phyloP scores from a whole-genome alignment of 345 rosid genomes.

The Linum usitatissimum region DNA sequence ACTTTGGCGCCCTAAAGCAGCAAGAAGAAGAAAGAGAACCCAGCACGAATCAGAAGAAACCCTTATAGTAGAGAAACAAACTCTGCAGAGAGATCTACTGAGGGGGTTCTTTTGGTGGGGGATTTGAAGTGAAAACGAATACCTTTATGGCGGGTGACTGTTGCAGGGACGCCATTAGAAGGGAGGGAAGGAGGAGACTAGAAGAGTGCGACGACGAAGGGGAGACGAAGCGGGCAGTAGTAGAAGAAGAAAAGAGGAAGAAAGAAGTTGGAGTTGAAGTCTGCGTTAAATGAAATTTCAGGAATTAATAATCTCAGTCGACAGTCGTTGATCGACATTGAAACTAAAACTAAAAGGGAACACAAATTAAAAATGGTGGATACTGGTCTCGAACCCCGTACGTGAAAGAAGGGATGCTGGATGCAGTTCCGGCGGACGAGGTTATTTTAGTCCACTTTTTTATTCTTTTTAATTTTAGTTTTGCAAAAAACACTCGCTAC shows the following conservation, averaged over 20 bases:
- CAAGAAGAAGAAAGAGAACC: constrained; percentile 9
- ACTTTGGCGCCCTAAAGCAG: constrained; percentile 70
- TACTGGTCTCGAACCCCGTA: no score
- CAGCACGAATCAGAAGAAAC: constrained; percentile 9
- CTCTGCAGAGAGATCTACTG: background rate
- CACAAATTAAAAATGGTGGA: no score
- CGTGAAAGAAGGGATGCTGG: no score
- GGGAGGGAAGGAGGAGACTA: background rate
- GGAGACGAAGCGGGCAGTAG: background rate
- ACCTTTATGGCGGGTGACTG: constrained; percentile 54
- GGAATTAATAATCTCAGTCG: no score
- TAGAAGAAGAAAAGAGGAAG: constrained; percentile 13
- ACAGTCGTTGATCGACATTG: no score
- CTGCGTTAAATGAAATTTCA: background rate
- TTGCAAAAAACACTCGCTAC: no score
- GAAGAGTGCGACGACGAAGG: background rate
- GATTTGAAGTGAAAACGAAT: background rate
- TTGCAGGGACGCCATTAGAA: constrained; percentile 39
- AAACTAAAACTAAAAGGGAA: background rate
- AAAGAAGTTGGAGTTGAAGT: constrained; percentile 3
- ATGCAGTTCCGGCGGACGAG: no score
- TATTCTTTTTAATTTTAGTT: no score
- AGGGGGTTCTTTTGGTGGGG: background rate
- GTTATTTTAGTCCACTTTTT: no score
- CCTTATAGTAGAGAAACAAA: background rate